These are phyloP conservation scores for Sarocladiaceae sp. DNA, from an alignment of 2,329 filamentous ascomycete species.

Conservation along the genomic window DNA sequence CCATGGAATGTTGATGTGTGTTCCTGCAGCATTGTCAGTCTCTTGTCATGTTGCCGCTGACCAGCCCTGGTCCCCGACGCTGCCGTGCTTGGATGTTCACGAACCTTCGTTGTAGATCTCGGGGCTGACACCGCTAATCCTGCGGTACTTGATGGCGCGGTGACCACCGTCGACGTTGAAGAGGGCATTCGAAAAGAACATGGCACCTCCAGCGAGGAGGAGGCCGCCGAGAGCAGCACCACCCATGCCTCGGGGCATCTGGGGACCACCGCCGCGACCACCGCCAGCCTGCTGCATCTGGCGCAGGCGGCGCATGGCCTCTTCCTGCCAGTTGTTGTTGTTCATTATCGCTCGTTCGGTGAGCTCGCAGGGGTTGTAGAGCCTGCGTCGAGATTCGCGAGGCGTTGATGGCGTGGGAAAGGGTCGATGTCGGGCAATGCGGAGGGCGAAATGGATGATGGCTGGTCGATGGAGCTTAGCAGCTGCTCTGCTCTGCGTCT, in stretches of 20 bases:
- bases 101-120: conserved; percentile 94
- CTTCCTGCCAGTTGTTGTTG: conserved; percentile 39
- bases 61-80: background rate
- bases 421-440: background rate
- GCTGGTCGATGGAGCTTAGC: conserved; percentile 3
- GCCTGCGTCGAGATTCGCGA: background rate
- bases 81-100: conserved; percentile 10
- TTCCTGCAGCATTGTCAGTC: conserved; percentile 51
- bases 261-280: conserved; percentile 36
- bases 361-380: conserved; percentile 1
- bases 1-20: conserved; percentile 91
- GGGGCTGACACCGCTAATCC: conserved; percentile 85
- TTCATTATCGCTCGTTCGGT: conserved; percentile 16
- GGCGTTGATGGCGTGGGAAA: background rate
- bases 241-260: conserved; percentile 33
- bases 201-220: conserved; percentile 41
- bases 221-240: conserved; percentile 34
- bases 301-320: conserved; percentile 45
- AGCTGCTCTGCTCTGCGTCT: conserved; percentile 5
- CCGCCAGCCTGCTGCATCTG: conserved; percentile 40
- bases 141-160: conserved; percentile 96
- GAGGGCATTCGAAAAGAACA: conserved; percentile 53
- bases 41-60: conserved; percentile 8
- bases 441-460: conserved; percentile 6
- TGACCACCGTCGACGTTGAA: conserved; percentile 96